Evolutionary conservation across 2,329 filamentous ascomycete genomes (phyloP), one percentile per base, ranked within the genome.

Genomic region (Fragosphaeria purpurea): DNA sequence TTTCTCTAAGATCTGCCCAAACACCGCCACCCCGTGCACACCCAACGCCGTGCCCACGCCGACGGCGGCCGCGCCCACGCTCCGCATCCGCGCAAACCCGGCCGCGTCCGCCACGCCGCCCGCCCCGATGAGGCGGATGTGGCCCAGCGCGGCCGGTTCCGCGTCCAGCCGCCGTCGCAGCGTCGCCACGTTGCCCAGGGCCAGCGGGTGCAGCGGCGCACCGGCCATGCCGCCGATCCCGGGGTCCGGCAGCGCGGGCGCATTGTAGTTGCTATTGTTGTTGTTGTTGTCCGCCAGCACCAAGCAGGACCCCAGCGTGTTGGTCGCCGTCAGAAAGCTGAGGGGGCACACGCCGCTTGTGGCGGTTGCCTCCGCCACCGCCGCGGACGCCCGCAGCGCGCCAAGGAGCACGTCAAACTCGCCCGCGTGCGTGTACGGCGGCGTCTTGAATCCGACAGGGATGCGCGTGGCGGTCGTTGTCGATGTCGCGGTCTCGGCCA

Each of bases 171-270:
- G 61, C 22, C 62, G 64, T 22, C 81, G 67, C n/a, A 91, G 72
- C 1, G 77, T 82, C n/a, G 70, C 71, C 35, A 90, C 86, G 58
- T 90, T 91, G 0, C 86, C 86, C 34, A 91, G 64, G 0, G 85
- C 82, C 0, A 91, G 67, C 0, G 85, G 81, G 64, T 90, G 86
- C 42, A 91, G 66, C 13, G 84, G 76, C 9, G 83, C 74, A 0
- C 86, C 86, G 0, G 83, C 86, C 66, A 90, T 71, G 0, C 86
- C 86, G 0, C 86, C 86, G 4, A 86, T 70, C 0, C 84, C 83
- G 0, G 63, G 66, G 4, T 69, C 72, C 0, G 76, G 76, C 2
- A 81, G 76, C 7, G 69, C 68, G 2, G 83, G 64, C 1, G 52
- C 45, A 3, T 22, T 22, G 22, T 22, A 2, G 22, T 22, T 22